Base-by-base conservation (phyloP, 2,329 filamentous ascomycete species). In the Tympanopsis confertula region DNA sequence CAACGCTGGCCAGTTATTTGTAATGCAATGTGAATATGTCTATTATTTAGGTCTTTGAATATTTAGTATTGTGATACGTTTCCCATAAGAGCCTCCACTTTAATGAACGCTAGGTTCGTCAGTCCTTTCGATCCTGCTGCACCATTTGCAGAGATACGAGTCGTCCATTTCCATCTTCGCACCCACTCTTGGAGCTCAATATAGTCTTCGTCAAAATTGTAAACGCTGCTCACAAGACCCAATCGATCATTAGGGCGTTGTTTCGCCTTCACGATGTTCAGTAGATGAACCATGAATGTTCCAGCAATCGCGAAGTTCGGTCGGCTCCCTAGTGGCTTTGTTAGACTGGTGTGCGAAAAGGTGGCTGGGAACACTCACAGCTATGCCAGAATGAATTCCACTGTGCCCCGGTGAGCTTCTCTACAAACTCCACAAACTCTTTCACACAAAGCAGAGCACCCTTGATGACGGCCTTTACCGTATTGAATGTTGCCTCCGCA, bases 301-400 rank as follows among this genome's bases (percentile, higher is more conserved):
- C 43, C 43, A 13, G 43, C 43, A 13, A 45, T 47, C 29, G 42
- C 33, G 36, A 45, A 47, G 15, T 39, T 42, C 10, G 41, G 39
- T 2, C 45, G 40, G 35, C 43, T 45, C 45, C 35, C 35, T 36
- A 13, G n/a, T n/a, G n/a, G n/a, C n/a, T n/a, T n/a, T n/a, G n/a
- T n/a, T n/a, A 5, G 14, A 7, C 14, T 7, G 19, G 10, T 36
- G 14, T 15, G 4, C n/a, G 3, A 20, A 36, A n/a, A 36, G 3
- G 15, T 12, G 7, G 35, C 14, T 18, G 12, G 12, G 19, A 20
- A 10, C 14, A 10, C 35, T 18, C 22, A 36, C 45, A 47, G 26
- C 45, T 43, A 19, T 47, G 45, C 45, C 45, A 47, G 17, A 47
- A 47, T 5, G 43, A 43, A 20, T 47, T 45, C 45, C 45, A 47